Percentiles rank a stretch among this genome's conserved stretches.
phyloP scores from a whole-genome alignment of 2,329 filamentous ascomycete genomes.

The Talaromyces marneffei region DNA sequence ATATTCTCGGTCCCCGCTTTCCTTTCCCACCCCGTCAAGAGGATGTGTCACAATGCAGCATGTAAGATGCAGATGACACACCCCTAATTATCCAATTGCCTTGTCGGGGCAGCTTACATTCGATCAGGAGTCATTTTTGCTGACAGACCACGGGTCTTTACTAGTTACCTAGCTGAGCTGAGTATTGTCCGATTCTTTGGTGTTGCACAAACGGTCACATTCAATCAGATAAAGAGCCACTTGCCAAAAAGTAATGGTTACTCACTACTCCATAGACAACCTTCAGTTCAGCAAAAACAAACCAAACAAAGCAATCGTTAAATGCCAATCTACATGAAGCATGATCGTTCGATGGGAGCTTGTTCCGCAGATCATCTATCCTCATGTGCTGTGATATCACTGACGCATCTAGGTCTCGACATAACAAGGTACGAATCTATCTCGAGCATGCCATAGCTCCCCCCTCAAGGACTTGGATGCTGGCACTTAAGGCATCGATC shows the following conservation, averaged over 20 bases:
- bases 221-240: neutral
- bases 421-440: neutral
- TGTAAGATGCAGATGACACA: neutral
- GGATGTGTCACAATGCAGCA: neutral
- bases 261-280: neutral
- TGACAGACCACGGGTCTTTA: neutral
- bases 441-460: neutral
- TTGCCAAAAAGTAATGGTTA: neutral
- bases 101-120: neutral
- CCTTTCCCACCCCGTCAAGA: neutral
- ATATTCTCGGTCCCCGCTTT: neutral
- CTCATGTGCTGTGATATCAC: constrained; percentile 6
- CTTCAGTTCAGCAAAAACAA: neutral
- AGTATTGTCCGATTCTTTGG: neutral
- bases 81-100: neutral
- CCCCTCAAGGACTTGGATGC: neutral
- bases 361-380: neutral
- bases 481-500: neutral
- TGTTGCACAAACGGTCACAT: neutral
- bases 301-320: neutral
- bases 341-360: neutral
- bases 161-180: neutral
- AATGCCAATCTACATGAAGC: neutral
- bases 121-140: neutral
- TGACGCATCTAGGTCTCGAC: neutral